Evolutionary conservation across 345 rosid species (phyloP), one percentile per base, ranked within the genome.

Genomic region (Kernera saxatilis): DNA sequence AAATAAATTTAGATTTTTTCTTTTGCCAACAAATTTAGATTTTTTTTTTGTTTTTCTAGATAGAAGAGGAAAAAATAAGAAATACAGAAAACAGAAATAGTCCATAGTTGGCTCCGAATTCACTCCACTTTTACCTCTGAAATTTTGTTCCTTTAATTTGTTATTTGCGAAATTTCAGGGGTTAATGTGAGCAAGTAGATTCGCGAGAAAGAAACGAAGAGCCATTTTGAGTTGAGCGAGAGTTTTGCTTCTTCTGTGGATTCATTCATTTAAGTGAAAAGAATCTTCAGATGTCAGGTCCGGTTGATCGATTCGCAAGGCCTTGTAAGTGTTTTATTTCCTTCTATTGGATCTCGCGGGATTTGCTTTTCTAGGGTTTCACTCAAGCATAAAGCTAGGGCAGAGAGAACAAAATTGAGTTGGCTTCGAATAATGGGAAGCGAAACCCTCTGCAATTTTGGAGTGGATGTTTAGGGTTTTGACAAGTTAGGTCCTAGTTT

Each of bases 221-320:
- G n/a, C n/a, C n/a, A n/a, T n/a, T n/a, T 61, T 26, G 51, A 2
- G 26, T 50, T 33, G 33, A 74, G 46, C 52, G 39, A 32, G 41
- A 58, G 43, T 64, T 73, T 53, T 67, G 58, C 41, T 68, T 44
- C 35, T 30, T 48, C 50, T 32, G 14, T 62, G 30, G 48, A 64
- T 43, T 49, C 22, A 18, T 17, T 62, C 12, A 19, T 45, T 48
- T 33, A 37, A 37, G 37, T 15, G 21, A 3, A 0, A 14, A 39
- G 51, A 70, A 54, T 67, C 49, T 82, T 60, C 32, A 74, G 74
- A 93, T 94, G 99, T 94, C 99, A 57, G 97, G 97, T 37, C 96
- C 93, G 1, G 88, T 91, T 48, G 99, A 94, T 87, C 95, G 95
- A 22, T 89, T 91, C 70, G 96, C 97, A 5, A 81, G 88, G 68